Conservation (phyloP, 345 rosid species). For the Ceriops decandra region DNA sequence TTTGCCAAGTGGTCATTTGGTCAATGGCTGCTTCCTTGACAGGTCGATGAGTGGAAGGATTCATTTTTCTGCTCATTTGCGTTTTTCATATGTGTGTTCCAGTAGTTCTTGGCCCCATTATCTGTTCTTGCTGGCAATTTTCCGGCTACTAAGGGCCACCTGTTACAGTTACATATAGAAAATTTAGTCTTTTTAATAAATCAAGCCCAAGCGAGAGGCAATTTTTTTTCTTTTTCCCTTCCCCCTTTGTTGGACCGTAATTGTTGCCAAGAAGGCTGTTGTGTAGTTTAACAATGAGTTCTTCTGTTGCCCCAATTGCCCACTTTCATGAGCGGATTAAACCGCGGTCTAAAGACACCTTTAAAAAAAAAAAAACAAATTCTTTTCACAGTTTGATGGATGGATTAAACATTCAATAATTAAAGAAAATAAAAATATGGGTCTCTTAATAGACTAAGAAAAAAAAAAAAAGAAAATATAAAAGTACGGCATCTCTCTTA, state of each 20-base stretch:
- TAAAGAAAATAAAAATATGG: too few species aligned
- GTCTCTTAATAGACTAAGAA: too few species aligned
- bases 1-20: too few species aligned
- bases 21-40: slow-evolving; percentile 1
- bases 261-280: slow-evolving; percentile 28
- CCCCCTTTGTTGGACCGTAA: slow-evolving; percentile 1
- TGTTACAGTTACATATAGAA: neutral
- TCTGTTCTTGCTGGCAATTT: slow-evolving; percentile 35
- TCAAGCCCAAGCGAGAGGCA: neutral
- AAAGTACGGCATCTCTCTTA: too few species aligned
- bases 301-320: neutral
- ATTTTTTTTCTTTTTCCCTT: too few species aligned
- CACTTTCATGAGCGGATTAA: too few species aligned
- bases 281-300: slow-evolving; percentile 34
- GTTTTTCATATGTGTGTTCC: slow-evolving; percentile 33
- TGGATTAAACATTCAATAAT: too few species aligned
- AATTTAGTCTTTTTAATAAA: neutral
- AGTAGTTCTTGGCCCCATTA: slow-evolving; percentile 34
- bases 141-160: slow-evolving; percentile 37
- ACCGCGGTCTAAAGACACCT: too few species aligned
- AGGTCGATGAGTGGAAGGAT: slow-evolving; percentile 25
- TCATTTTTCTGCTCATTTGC: slow-evolving; percentile 18
- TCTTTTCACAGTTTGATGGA: too few species aligned
- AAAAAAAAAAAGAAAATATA: too few species aligned
- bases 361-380: too few species aligned